Conservation (phyloP, 1,284 basidiomycete species). For the Phellinidium pouzarii region DNA sequence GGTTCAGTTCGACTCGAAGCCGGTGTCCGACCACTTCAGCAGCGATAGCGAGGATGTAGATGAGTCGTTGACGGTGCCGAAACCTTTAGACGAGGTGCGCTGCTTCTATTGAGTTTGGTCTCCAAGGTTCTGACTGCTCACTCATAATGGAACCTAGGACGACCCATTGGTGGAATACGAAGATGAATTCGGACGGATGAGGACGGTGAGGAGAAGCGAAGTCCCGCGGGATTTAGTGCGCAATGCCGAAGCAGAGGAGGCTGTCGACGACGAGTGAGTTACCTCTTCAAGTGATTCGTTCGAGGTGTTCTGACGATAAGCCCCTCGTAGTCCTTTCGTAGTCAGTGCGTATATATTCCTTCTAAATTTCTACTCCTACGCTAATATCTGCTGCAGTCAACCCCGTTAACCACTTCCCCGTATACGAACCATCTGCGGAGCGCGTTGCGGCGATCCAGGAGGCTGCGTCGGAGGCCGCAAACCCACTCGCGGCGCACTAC, state of each 20-base stretch:
- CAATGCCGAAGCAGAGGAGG: constrained; percentile 29
- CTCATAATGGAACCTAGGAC: constrained; percentile 31
- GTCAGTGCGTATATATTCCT: constrained; percentile 30
- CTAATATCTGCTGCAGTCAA: constrained; percentile 46
- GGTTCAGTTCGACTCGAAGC: constrained; percentile 67
- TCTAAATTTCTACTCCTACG: constrained; percentile 5
- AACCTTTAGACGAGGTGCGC: constrained; percentile 32
- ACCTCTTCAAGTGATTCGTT: background rate
- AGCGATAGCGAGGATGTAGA: constrained; percentile 70
- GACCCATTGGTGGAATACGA: constrained; percentile 80
- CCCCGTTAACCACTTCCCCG: constrained; percentile 74
- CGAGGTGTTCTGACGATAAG: too few species aligned
- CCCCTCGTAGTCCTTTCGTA: constrained; percentile 45
- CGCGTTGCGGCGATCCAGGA: constrained; percentile 72
- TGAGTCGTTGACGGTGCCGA: constrained; percentile 58
- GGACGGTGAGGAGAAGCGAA: constrained; percentile 65
- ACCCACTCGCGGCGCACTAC: constrained; percentile 73
- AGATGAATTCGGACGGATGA: constrained; percentile 78
- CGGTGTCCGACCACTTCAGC: constrained; percentile 43
- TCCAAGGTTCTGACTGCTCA: background rate
- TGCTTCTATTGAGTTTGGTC: constrained; percentile 1
- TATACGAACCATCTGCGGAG: constrained; percentile 79
- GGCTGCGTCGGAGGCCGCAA: constrained; percentile 65
- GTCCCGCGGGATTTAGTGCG: constrained; percentile 61
- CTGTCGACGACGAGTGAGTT: constrained; percentile 47